Evolutionary conservation across 768 basidiomycete species (phyloP), one percentile per base, ranked within the genome.

Genomic region (Botryobasidium botryosum): DNA sequence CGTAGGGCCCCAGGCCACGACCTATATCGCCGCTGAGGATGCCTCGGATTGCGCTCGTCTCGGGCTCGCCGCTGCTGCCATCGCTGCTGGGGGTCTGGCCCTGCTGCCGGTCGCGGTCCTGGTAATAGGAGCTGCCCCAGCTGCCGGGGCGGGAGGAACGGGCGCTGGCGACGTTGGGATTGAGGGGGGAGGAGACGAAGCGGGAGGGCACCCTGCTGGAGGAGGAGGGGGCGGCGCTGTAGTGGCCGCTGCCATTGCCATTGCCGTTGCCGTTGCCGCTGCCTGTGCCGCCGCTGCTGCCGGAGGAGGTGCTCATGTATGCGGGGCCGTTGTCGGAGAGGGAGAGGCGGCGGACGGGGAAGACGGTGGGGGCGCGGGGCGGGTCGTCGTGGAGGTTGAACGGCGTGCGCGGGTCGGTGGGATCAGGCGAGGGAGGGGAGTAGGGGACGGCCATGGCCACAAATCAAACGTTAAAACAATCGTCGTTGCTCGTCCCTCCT

Each of bases 1-100:
- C 24, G 27, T 50, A 50, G n/a, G 49, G 49, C n/a, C 47, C 44
- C 13, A 25, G 43, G 29, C 47, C 41, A 15, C 49, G 28, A 7
- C 49, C 49, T 17, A 50, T 40, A 26, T 27, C 33, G 23, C 49
- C 49, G 24, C 32, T 44, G 23, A 50, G 15, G 24, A 50, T 35
- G 17, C 39, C 49, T 26, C 41, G 32, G 5, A 50, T 41, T 26
- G 42, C 35, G 15, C 40, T 38, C 38, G 25, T 26, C 26, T 26
- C 42, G 35, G 40, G 31, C 31, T 2, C 12, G 32, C 28, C 27
- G 13, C 23, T 10, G 47, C 32, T 43, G 24, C 23, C 31, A 17
- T 44, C 41, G 33, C 40, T 44, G 20, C 23, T 26, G 23, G 33
- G 8, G 43, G 27, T n/a, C n/a, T 45, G 32, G 31, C 31, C 43